Evolutionary conservation across 768 basidiomycete genomes (phyloP), one percentile per base, ranked within the genome.

Genomic region (Russula sp.): DNA sequence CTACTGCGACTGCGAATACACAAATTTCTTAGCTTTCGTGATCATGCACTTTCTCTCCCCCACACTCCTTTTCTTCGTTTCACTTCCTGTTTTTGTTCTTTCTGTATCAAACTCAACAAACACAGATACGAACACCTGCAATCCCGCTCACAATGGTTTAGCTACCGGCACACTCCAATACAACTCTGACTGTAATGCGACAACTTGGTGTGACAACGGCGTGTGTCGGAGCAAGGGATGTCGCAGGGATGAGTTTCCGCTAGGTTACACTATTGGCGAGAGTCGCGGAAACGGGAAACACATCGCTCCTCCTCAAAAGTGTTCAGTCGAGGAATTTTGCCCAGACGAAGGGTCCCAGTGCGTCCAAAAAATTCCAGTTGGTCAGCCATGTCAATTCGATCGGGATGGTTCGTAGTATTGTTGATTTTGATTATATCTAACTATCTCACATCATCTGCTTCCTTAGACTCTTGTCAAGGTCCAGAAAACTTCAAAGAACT

Each of bases 341-440:
- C 91, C 91, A 0, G 91, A 94, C 69, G 94, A 94, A 75, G 84
- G 82, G 63, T 84, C 85, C 66, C 76, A 73, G 8, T 95, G 92
- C 75, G 82, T 86, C 70, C 66, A 74, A 6, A 68, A 86, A 39
- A 76, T 89, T 16, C 59, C 80, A 1, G 84, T 91, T 3, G 85
- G 79, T 32, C 86, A 83, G 65, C 71, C 80, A 34, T 94, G 92
- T 75, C 91, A 94, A 73, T 82, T 94, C 63, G 89, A 94, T 71
- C 85, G 92, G 57, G 92, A 94, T 73, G 91, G 92, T 89, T 63
- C 59, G 79, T 69, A 7, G 40, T 52, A 20, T 54, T 16, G 16
- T 51, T 44, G 50, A 52, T 4, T 39, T 63, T 22, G 31, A 51
- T 47, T 47, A 45, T 57, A 57, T 52, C 27, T 35, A 58, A 39